phyloP scores from a whole-genome alignment of 108 stramenopile species.

The Fragilaria radians region DNA sequence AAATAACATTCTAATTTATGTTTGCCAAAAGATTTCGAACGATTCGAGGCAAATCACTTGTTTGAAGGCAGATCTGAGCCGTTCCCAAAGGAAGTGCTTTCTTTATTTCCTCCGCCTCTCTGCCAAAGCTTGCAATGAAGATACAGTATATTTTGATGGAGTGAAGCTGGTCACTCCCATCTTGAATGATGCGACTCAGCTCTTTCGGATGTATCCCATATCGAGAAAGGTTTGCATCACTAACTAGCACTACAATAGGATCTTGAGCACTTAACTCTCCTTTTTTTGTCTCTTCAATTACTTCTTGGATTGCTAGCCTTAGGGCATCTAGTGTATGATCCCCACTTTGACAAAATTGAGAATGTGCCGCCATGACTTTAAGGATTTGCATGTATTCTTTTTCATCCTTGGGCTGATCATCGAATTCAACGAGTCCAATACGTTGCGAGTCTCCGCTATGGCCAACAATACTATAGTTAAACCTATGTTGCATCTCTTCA shows the following conservation, averaged over 20 bases:
- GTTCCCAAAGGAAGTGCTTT: conserved; percentile 43
- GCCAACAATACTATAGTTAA: conserved; percentile 61
- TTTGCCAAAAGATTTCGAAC: conserved; percentile 52
- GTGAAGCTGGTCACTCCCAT: conserved; percentile 15
- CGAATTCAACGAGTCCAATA: conserved; percentile 54
- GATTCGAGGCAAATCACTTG: conserved; percentile 48
- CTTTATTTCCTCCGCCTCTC: conserved; percentile 45
- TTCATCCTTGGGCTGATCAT: conserved; percentile 39
- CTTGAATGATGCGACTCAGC: conserved; percentile 28
- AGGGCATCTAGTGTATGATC: conserved; percentile 87
- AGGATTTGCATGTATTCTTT: conserved; percentile 55
- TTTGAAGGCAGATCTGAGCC: conserved; percentile 55
- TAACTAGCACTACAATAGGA: conserved; percentile 61
- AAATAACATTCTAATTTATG: too few species aligned
- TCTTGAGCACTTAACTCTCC: conserved; percentile 25
- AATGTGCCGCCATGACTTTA: conserved; percentile 82
- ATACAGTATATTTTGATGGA: conserved; percentile 52
- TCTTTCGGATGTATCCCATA: conserved; percentile 70
- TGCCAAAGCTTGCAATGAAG: conserved; percentile 65
- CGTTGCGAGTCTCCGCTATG: conserved; percentile 61
- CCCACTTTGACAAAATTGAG: conserved; percentile 78
- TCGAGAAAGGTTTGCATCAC: conserved; percentile 81
- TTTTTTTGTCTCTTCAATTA: conserved; percentile 8
- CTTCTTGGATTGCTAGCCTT: conserved; percentile 41
- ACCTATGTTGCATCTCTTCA: conserved; percentile 41